Evolutionary conservation across 1,139 yeast species (phyloP).

Genomic region (Sugiyamaella paludigena): DNA sequence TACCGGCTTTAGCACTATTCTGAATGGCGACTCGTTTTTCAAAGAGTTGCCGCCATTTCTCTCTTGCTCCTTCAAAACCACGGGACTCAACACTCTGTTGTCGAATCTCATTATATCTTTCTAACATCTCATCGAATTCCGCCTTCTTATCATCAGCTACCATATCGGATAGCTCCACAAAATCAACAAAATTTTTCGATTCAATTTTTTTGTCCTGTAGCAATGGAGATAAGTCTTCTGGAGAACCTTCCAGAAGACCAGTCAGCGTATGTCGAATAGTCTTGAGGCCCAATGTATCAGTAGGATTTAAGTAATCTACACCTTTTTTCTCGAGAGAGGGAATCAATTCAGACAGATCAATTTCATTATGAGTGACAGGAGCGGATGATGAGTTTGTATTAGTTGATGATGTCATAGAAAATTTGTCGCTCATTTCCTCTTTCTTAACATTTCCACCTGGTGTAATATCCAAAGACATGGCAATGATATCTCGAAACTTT

Average conservation of each 20-base stretch:
- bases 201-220: conserved; percentile 39
- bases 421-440: neutral
- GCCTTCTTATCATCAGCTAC: conserved; percentile 46
- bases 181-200: conserved; percentile 38
- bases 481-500: conserved; percentile 39
- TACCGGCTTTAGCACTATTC: conserved; percentile 26
- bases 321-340: conserved; percentile 49
- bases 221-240: conserved; percentile 29
- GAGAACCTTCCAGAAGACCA: conserved; percentile 48
- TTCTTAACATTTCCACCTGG: conserved; percentile 3
- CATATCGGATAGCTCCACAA: conserved; percentile 24
- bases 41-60: conserved; percentile 55
- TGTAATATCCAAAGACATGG: conserved; percentile 17
- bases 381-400: neutral
- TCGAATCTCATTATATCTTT: conserved; percentile 63
- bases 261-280: conserved; percentile 74
- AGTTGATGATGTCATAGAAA: neutral
- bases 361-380: neutral
- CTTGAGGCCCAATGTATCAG: conserved; percentile 75
- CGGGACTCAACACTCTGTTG: conserved; percentile 64
- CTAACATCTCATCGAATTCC: conserved; percentile 61
- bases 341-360: conserved; percentile 7
- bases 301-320: conserved; percentile 56
- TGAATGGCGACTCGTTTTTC: conserved; percentile 48
- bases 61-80: conserved; percentile 60